Conservation (phyloP, 2,329 filamentous ascomycete species). For the Penicillium sp. region DNA sequence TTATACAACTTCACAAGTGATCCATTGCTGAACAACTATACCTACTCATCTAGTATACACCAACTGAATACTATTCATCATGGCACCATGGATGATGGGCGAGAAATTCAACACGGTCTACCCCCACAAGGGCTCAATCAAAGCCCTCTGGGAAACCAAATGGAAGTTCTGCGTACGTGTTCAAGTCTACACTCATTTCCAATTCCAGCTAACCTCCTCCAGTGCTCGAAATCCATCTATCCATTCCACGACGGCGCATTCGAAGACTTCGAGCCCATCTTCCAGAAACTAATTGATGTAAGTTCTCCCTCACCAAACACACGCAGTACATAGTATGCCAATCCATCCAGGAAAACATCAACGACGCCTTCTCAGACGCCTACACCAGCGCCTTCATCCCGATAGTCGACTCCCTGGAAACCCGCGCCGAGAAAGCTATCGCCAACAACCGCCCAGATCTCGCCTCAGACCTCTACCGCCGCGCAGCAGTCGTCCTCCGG, state of each 20-base stretch:
- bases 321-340: neutral
- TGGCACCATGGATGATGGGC: conserved; percentile 37
- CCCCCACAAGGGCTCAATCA: conserved; percentile 56
- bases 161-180: conserved; percentile 65
- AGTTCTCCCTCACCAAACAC: neutral
- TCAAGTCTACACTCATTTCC: too few species aligned
- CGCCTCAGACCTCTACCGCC: conserved; percentile 61
- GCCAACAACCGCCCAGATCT: conserved; percentile 46
- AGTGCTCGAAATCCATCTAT: conserved; percentile 59
- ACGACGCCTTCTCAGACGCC: conserved; percentile 59
- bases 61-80: conserved; percentile 9
- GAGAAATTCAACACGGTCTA: conserved; percentile 46
- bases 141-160: conserved; percentile 67
- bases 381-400: conserved; percentile 63
- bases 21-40: neutral
- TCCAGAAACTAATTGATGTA: conserved; percentile 57
- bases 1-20: neutral
- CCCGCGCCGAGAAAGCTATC: conserved; percentile 50
- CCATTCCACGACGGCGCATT: conserved; percentile 68
- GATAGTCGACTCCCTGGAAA: conserved; percentile 54
- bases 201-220: neutral
- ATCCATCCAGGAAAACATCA: conserved; percentile 48
- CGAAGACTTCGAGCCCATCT: conserved; percentile 66
- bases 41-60: neutral
- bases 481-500: conserved; percentile 66